Evolutionary conservation across 306 rosid genomes (phyloP).

Genomic region (Fagus sylvatica): DNA sequence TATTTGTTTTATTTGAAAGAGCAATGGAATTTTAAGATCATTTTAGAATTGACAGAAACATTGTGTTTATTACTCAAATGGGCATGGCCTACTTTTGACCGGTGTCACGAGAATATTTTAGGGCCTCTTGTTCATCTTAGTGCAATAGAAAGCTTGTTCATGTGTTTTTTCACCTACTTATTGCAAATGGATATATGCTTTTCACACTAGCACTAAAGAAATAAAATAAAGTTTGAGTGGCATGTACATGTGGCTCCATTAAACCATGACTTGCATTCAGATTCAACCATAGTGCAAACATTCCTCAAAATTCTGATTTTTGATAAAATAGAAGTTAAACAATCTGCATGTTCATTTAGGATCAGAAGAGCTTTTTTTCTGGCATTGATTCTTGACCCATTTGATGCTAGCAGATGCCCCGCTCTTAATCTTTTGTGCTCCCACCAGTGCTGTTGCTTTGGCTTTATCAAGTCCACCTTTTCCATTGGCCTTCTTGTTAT

Average conservation of each 20-base stretch:
- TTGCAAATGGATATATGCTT: background rate
- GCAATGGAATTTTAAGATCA: background rate
- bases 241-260: background rate
- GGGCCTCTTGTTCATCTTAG: background rate
- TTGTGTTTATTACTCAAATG: background rate
- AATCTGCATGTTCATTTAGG: slow-evolving; percentile 20
- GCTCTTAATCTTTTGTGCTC: slow-evolving; percentile 59
- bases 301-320: background rate
- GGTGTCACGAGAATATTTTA: background rate
- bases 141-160: background rate
- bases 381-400: slow-evolving; percentile 82
- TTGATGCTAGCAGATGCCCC: slow-evolving; percentile 66
- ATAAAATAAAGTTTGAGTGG: background rate
- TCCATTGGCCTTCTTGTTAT: slow-evolving; percentile 50
- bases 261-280: background rate
- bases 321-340: background rate
- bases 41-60: too few species aligned
- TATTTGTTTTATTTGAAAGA: background rate
- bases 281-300: background rate
- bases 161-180: background rate
- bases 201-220: background rate
- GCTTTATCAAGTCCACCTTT: slow-evolving; percentile 61
- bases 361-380: slow-evolving; percentile 49
- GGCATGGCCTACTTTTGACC: background rate
- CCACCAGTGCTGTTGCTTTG: slow-evolving; percentile 53